These are phyloP conservation scores for Curvularia lunata DNA, from an alignment of 2,329 filamentous ascomycete genomes.

Conservation along the genomic window DNA sequence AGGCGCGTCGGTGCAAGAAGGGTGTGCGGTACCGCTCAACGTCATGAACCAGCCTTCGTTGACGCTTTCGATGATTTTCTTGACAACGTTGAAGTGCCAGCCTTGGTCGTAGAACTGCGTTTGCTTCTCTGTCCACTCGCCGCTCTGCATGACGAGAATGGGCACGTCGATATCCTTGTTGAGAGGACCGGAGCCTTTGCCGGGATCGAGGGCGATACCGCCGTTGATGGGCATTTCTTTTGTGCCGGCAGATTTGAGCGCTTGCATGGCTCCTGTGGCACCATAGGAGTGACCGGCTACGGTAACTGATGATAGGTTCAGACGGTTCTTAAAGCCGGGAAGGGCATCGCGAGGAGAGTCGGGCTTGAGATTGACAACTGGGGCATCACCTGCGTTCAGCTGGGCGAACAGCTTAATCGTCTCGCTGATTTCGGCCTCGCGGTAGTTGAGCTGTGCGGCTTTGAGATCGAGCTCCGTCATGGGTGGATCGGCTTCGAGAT, in stretches of 20 bases:
- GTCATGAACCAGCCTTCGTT: constrained; percentile 57
- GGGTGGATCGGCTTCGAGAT: constrained; percentile 43
- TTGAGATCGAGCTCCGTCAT: constrained; percentile 49
- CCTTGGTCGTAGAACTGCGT: constrained; percentile 65
- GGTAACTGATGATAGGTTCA: constrained; percentile 63
- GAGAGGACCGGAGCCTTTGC: constrained; percentile 67
- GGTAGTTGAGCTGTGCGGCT: constrained; percentile 52
- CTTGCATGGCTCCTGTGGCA: constrained; percentile 67
- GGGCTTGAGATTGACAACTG: constrained; percentile 53
- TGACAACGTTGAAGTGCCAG: constrained; percentile 69
- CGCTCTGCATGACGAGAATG: constrained; percentile 67
- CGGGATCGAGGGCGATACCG: constrained; percentile 69
- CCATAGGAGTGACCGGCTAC: constrained; percentile 71
- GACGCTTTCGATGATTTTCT: constrained; percentile 60
- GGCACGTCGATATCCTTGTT: constrained; percentile 66
- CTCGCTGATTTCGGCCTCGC: constrained; percentile 55
- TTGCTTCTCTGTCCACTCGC: constrained; percentile 66
- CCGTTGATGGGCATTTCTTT: constrained; percentile 58
- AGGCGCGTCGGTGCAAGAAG: constrained; percentile 70
- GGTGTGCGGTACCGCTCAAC: constrained; percentile 58
- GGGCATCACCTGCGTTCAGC: constrained; percentile 49
- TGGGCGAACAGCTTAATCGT: constrained; percentile 51
- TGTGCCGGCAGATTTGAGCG: constrained; percentile 59
- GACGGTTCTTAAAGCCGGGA: constrained; percentile 58
- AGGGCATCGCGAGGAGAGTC: constrained; percentile 55